These are phyloP conservation scores for Aspergillus bombycis DNA, from an alignment of 2,329 filamentous ascomycete species.

Conservation along the genomic window DNA sequence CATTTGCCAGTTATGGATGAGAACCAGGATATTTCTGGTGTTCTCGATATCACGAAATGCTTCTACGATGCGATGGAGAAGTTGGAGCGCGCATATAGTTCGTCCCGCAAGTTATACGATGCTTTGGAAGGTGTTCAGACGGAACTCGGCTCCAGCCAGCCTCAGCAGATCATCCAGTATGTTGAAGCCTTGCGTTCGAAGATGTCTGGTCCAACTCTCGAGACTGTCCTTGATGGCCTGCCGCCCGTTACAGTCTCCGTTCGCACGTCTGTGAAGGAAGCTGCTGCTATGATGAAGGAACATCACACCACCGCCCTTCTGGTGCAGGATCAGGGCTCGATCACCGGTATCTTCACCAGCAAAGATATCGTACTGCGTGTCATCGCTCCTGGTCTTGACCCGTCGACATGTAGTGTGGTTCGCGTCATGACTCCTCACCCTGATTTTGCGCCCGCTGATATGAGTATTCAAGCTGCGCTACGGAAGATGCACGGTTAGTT, in stretches of 20 bases:
- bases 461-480: constrained; percentile 97
- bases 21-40: constrained; percentile 98
- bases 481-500: constrained; percentile 96
- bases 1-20: constrained; percentile 99
- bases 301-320: constrained; percentile 96
- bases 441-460: constrained; percentile 97
- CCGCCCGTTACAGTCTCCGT: constrained; percentile 95
- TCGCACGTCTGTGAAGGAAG: constrained; percentile 93
- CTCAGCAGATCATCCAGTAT: constrained; percentile 98
- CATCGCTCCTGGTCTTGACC: constrained; percentile 94
- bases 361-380: constrained; percentile 98
- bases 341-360: constrained; percentile 98
- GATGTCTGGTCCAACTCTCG: constrained; percentile 96
- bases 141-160: constrained; percentile 91
- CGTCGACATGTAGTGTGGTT: constrained; percentile 92
- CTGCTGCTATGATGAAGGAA: constrained; percentile 95
- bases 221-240: constrained; percentile 88
- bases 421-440: constrained; percentile 99
- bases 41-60: constrained; percentile 98
- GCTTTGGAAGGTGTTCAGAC: constrained; percentile 97
- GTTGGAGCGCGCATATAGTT: constrained; percentile 94
- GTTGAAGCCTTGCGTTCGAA: constrained; percentile 93
- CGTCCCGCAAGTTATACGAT: constrained; percentile 97
- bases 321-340: constrained; percentile 94
- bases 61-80: constrained; percentile 99